phyloP scores from a whole-genome alignment of 1,284 basidiomycete species.

The Leucoagaricus sp. region DNA sequence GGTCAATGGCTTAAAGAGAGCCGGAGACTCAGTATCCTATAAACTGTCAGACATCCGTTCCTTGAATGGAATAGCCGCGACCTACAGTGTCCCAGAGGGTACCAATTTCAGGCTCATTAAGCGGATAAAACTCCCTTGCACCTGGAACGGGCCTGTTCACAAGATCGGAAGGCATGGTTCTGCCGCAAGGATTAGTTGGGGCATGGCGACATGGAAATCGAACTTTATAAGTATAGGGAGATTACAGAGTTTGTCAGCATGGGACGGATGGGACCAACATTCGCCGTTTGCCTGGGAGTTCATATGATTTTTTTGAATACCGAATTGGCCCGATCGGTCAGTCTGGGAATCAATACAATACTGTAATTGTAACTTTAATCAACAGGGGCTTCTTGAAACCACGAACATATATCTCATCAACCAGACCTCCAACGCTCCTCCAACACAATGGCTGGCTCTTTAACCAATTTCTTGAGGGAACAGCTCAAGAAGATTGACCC shows the following conservation, averaged over 20 bases:
- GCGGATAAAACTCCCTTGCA: constrained; percentile 56
- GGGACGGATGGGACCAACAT: not conserved
- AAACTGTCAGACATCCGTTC: not conserved
- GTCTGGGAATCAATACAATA: not conserved
- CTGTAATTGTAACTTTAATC: too few relatives aligned
- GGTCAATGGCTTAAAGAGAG: constrained; percentile 69
- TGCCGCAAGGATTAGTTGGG: not conserved
- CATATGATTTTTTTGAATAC: not conserved
- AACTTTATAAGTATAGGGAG: not conserved
- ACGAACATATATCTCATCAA: not conserved
- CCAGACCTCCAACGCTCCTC: not conserved
- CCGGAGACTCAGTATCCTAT: constrained; percentile 47
- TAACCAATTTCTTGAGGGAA: constrained; percentile 16
- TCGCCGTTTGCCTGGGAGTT: constrained; percentile 3
- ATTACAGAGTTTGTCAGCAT: constrained; percentile 12
- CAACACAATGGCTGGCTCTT: not conserved
- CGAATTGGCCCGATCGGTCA: not conserved
- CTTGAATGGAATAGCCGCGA: not conserved
- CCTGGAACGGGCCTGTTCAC: constrained; percentile 50
- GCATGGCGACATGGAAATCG: not conserved
- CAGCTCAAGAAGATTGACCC: constrained; percentile 53
- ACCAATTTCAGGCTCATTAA: constrained; percentile 66
- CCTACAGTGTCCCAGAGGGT: constrained; percentile 37
- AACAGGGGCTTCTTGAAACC: not conserved
- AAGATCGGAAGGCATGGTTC: constrained; percentile 25